Conservation (phyloP, 192 early-diverging fungal species). For the Coemansia asiatica region DNA sequence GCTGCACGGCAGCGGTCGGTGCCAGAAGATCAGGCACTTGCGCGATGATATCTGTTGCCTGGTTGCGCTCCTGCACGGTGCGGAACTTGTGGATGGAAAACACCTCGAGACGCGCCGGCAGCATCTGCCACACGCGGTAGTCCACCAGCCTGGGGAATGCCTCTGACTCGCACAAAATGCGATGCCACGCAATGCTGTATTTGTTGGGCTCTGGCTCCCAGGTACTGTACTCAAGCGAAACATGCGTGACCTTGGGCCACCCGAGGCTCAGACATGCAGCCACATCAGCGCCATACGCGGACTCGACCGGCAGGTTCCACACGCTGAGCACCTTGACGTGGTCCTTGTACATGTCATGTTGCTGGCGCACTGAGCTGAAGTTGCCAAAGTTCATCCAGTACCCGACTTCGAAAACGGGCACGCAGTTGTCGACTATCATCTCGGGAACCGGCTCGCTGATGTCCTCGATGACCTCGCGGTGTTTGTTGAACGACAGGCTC, state of each 20-base stretch:
- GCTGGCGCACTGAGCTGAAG: slow-evolving; percentile 45
- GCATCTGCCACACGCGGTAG: slow-evolving; percentile 56
- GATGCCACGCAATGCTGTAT: slow-evolving; percentile 48
- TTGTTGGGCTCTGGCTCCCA: slow-evolving; percentile 55
- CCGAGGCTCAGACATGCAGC: slow-evolving; percentile 46
- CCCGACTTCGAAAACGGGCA: slow-evolving; percentile 49
- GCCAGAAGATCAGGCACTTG: slow-evolving; percentile 50
- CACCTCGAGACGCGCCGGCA: slow-evolving; percentile 47
- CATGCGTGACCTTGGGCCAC: slow-evolving; percentile 45
- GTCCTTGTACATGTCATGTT: slow-evolving; percentile 46
- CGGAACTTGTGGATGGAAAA: slow-evolving; percentile 53
- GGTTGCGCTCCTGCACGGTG: slow-evolving; percentile 49
- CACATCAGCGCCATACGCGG: slow-evolving; percentile 48
- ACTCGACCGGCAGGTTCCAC: slow-evolving; percentile 53
- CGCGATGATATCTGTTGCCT: slow-evolving; percentile 50
- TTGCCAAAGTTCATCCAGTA: slow-evolving; percentile 57
- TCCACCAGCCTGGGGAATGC: slow-evolving; percentile 36
- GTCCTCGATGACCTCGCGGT: background rate
- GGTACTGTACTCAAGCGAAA: slow-evolving; percentile 51
- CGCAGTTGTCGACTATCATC: slow-evolving; percentile 38
- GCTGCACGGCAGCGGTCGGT: slow-evolving; percentile 45
- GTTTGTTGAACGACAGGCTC: slow-evolving; percentile 33
- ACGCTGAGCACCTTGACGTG: slow-evolving; percentile 47
- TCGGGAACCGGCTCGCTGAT: slow-evolving; percentile 5
- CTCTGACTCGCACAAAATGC: slow-evolving; percentile 43